Evolutionary conservation across 768 basidiomycete species (phyloP), one percentile per base, ranked within the genome.

Genomic region (Rhodotorula diobovata): DNA sequence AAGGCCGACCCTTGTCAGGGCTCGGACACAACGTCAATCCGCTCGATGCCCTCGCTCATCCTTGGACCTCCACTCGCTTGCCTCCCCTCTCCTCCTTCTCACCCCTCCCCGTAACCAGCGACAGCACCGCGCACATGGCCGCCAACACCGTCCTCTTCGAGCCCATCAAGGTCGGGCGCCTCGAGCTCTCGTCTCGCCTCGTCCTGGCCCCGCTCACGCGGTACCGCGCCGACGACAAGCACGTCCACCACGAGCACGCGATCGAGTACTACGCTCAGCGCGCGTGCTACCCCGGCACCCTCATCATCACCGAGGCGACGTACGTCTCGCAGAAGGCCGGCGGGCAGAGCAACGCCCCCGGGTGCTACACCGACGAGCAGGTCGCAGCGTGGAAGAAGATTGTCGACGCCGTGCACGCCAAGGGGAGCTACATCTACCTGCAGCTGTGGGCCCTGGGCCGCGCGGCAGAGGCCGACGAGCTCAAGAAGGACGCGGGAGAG

Each of bases 361-460:
- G 58, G 0, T 45, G 53, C 63, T 64, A 12, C 35, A 55, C 63
- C 10, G 41, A 54, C 21, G 68, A 84, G 34, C 89, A 91, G 72
- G 83, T 83, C 45, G 70, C 76, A 0, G 84, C 79, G 0, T 89
- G 87, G 88, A 86, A 85, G 76, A 75, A 82, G 85, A 78, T 90
- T 25, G 85, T 84, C 28, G 83, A 85, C 20, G 84, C 83, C 0
- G 87, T 89, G 0, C 88, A 39, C 21, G 83, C 82, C 7, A 82
- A 84, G 57, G 83, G 83, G 6, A 85, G 83, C 0, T 83, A 80
- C 77, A 84, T 88, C 35, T 86, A 81, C 77, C 68, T 84, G 37
- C 87, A 88, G 77, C 82, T 87, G 4, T 86, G 86, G 87, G 84
- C 87, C 1, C 76, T 86, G 2, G 87, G 86, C 0, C 83, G 86